Percentiles rank a stretch among this genome's conserved stretches.
Conservation (phyloP, 176 grass and related monocot species). For the Thinopyrum elongatum region DNA sequence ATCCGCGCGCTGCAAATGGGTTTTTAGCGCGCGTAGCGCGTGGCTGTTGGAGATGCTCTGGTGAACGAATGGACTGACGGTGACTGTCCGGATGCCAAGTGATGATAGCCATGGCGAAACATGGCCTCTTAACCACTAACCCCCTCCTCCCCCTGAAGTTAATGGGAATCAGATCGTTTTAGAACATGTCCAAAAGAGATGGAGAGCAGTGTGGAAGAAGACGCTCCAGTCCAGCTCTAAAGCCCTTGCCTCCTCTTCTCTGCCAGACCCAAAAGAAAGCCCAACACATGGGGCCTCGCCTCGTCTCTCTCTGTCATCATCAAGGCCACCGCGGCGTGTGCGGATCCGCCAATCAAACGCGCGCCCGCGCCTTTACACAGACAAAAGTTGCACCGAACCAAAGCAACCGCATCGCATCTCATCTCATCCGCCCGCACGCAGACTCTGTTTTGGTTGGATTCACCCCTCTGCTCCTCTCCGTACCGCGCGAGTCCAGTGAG, state of each 20-base stretch:
- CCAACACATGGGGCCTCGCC: slow-evolving; percentile 50
- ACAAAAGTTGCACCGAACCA: slow-evolving; percentile 46
- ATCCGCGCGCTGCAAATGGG: too few species aligned
- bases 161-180: background rate
- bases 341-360: slow-evolving; percentile 70
- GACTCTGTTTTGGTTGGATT: slow-evolving; percentile 39
- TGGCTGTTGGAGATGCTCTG: too few species aligned
- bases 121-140: too few species aligned
- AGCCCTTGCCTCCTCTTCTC: slow-evolving; percentile 27
- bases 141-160: too few species aligned
- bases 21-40: too few species aligned
- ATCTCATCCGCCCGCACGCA: background rate
- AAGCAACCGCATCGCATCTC: slow-evolving; percentile 2
- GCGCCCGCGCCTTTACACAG: slow-evolving; percentile 24
- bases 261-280: slow-evolving; percentile 37
- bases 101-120: background rate
- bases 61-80: background rate
- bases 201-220: slow-evolving; percentile 36
- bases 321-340: slow-evolving; percentile 18
- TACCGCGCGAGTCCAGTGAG: background rate
- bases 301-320: slow-evolving; percentile 19
- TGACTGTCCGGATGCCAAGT: background rate
- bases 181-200: background rate
- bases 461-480: background rate
- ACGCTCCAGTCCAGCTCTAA: slow-evolving; percentile 86